phyloP scores from a whole-genome alignment of 345 rosid genomes.

The Punica granatum region DNA sequence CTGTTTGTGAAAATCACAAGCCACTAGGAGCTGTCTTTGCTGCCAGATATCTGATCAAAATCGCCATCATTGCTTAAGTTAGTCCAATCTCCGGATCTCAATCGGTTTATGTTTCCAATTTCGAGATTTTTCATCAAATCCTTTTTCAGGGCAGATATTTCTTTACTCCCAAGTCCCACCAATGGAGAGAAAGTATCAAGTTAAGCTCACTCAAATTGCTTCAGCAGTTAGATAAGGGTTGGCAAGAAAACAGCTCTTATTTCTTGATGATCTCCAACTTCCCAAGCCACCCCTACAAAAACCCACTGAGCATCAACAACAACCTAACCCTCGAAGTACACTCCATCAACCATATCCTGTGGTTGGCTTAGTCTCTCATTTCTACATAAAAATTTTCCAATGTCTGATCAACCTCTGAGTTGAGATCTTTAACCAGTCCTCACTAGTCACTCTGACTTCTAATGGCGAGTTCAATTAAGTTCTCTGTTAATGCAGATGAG shows the following conservation, averaged over 20 bases:
- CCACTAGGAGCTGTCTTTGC: neutral
- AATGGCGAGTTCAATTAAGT: neutral
- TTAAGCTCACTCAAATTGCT: slow-evolving; percentile 1
- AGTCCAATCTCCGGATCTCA: neutral
- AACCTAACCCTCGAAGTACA: neutral
- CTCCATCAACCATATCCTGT: neutral
- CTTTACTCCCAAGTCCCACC: neutral
- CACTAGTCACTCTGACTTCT: neutral
- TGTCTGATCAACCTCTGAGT: neutral
- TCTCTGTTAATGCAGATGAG: neutral
- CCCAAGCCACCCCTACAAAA: slow-evolving; percentile 6
- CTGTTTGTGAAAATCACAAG: neutral
- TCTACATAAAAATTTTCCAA: neutral
- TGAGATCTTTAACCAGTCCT: neutral
- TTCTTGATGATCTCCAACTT: neutral
- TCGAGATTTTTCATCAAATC: neutral
- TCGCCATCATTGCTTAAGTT: neutral
- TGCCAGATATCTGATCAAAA: neutral
- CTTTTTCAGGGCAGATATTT: neutral
- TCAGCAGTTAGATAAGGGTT: slow-evolving; percentile 9
- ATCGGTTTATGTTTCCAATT: neutral
- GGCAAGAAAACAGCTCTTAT: slow-evolving; percentile 5
- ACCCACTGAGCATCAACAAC: neutral
- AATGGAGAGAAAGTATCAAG: neutral
- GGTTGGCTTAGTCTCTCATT: neutral